Evolutionary conservation across 306 rosid species (phyloP), one percentile per base, ranked within the genome.

Genomic region (Gastrolobium bilobum): DNA sequence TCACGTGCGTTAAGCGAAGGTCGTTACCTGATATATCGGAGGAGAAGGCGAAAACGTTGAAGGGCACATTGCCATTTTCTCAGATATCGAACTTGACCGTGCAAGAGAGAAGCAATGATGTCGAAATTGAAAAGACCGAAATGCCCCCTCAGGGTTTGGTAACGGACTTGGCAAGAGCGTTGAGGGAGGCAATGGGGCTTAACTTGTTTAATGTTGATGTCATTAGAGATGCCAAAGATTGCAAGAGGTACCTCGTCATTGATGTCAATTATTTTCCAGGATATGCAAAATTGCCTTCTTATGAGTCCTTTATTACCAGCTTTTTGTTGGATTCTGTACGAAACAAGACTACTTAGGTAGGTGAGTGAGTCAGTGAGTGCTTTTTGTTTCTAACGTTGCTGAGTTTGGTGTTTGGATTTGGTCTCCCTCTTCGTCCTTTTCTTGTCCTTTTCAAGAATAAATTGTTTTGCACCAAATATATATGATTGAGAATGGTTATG

Each of bases 241-340:
- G 7, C 4, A 34, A 43, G 4, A 78, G 71, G 73, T 87, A 87
- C 48, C 37, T 30, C 52, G 82, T 85, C 0, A 76, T 87, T 64
- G 91, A 89, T 67, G 79, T 89, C 67, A 89, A 89, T 37, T 85
- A 89, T 68, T 89, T 85, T 65, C 93, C 91, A 1, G 91, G 89
- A 2, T 89, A 80, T 50, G 82, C 82, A 13, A 89, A 89, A 50
- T 11, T 87, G 61, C 91, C 90, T 2, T n/a, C n/a, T 43, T 89
- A 53, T 35, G 88, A 85, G 56, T 13, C 33, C 0, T 50, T 85
- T 15, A 7, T 89, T 57, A 86, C 89, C 0, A 54, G 77, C 53
- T 89, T 85, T 50, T 79, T 87, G 48, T 63, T 64, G 76, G 77
- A 63, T 26, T 7, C 74, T 39, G 76, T 80, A 1, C 35, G 63